Evolutionary conservation across 2,329 filamentous ascomycete genomes (phyloP), one percentile per base, ranked within the genome.

Genomic region (Metarhizium anisopliae): DNA sequence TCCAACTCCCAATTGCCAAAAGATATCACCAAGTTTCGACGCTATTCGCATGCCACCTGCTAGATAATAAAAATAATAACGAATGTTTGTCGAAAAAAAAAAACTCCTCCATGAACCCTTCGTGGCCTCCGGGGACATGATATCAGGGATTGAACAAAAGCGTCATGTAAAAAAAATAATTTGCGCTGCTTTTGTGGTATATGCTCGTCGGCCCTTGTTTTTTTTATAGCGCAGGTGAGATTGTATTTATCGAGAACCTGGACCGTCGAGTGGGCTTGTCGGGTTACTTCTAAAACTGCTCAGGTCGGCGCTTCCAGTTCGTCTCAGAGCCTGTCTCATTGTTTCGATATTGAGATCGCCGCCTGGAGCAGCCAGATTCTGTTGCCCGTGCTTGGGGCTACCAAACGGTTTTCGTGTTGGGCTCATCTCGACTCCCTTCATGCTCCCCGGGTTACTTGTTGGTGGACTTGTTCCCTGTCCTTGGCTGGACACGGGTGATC

Each of bases 291-390:
- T 74, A 51, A 77, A 67, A 51, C 72, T 74, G 61, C 77, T 76
- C 56, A 96, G 73, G 67, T 96, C 93, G 18, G 87, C 83, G 70
- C 90, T 96, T 49, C 85, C 89, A 14, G 91, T 95, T 69, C 89
- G 86, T 66, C 89, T 80, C 66, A 96, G 75, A 16, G 90, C 92
- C 72, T 96, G 91, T 53, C 86, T 81, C 92, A 96, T 95, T 4
- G 92, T 96, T 76, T 96, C 91, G 61, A 96, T 88, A 57, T 88
- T 90, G 58, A 96, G 75, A 59, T 96, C 92, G 58, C 76, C 75
- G 58, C 76, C 75, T 51, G 77, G 70, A 38, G 64, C 58, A 45
- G 63, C 57, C 14, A 82, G 72, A 53, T 81, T 74, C 56, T 76
- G 73, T 29, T 72, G 78, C 55, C 77, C 78, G 49, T 80, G 78